Conservation (phyloP, 2,329 filamentous ascomycete genomes). For the Tolypocladium tropicale region DNA sequence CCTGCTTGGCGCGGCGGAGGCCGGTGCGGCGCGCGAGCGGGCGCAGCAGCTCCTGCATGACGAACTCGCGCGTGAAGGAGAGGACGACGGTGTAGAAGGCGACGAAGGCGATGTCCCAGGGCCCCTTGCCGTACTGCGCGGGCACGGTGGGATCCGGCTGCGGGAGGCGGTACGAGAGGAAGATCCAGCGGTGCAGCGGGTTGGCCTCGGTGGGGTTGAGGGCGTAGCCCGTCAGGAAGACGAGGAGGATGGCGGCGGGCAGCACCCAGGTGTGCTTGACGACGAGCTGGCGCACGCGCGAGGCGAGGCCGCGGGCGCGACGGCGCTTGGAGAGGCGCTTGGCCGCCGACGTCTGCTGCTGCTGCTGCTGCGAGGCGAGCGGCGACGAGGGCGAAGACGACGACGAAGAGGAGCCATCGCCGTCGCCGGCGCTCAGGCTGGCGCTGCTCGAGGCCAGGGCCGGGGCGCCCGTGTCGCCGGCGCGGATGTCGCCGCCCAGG, state of each 20-base stretch:
- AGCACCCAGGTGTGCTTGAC: slow-evolving; percentile 51
- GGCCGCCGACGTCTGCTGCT: slow-evolving; percentile 13
- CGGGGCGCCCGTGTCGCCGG: slow-evolving; percentile 45
- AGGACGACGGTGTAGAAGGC: slow-evolving; percentile 82
- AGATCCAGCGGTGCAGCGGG: slow-evolving; percentile 70
- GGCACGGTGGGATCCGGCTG: slow-evolving; percentile 29
- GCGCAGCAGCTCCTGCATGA: slow-evolving; percentile 83
- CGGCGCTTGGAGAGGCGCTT: slow-evolving; percentile 44
- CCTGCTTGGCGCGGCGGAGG: slow-evolving; percentile 69
- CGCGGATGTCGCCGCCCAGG: slow-evolving; percentile 40
- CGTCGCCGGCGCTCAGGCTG: slow-evolving; percentile 23
- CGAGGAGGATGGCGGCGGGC: slow-evolving; percentile 57
- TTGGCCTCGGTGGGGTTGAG: slow-evolving; percentile 70
- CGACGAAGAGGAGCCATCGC: slow-evolving; percentile 1
- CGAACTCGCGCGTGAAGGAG: slow-evolving; percentile 87
- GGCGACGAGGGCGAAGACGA: slow-evolving; percentile 2
- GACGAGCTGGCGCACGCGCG: slow-evolving; percentile 41
- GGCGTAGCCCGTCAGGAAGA: slow-evolving; percentile 59
- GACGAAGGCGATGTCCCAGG: slow-evolving; percentile 77
- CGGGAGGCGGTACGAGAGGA: slow-evolving; percentile 76
- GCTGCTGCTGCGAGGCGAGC: background rate
- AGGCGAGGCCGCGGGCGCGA: slow-evolving; percentile 39
- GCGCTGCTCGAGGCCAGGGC: slow-evolving; percentile 42
- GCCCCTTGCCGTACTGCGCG: slow-evolving; percentile 79
- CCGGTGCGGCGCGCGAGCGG: slow-evolving; percentile 63